These are phyloP conservation scores for Rhizopogon salebrosus DNA, from an alignment of 768 basidiomycete species.

Conservation along the genomic window DNA sequence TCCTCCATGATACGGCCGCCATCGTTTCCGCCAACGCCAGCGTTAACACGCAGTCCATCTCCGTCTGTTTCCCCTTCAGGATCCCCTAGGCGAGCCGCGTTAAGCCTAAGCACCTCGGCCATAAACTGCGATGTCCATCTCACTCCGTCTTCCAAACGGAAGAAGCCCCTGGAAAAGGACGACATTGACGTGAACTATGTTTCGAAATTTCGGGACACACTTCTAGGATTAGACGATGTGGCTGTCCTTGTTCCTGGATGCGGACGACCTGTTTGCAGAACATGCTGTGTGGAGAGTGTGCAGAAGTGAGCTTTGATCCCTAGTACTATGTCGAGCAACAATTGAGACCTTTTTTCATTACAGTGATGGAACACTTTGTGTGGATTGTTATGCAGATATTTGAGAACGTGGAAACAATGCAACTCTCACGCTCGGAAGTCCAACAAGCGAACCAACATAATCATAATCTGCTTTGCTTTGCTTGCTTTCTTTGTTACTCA, in stretches of 20 bases:
- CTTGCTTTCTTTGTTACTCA: background rate
- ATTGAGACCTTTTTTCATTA: background rate
- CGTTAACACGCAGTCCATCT: conserved; percentile 29
- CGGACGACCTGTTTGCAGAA: conserved; percentile 29
- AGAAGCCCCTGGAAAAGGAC: conserved; percentile 23
- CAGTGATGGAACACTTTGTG: conserved; percentile 27
- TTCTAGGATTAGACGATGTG: conserved; percentile 5
- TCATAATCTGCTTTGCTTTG: background rate
- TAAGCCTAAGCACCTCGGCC: conserved; percentile 16
- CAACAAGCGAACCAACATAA: background rate
- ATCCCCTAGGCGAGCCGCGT: conserved; percentile 24
- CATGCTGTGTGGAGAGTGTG: conserved; percentile 31
- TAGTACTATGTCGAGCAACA: background rate
- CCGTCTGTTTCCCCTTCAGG: conserved; percentile 11
- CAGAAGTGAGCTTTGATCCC: conserved; percentile 24
- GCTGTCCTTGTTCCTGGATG: conserved; percentile 24
- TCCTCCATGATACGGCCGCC: conserved; percentile 25
- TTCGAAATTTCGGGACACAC: conserved; percentile 1
- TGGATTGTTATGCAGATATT: conserved; percentile 26
- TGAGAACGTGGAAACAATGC: background rate
- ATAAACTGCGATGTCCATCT: conserved; percentile 17
- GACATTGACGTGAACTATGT: conserved; percentile 10
- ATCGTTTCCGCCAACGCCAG: conserved; percentile 33
- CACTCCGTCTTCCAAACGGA: conserved; percentile 16
- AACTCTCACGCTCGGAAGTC: background rate